Percentiles rank a stretch among this genome's conserved stretches.
Evolutionary conservation across 305 asterid genomes (phyloP).

Genomic region (Lippia alba): DNA sequence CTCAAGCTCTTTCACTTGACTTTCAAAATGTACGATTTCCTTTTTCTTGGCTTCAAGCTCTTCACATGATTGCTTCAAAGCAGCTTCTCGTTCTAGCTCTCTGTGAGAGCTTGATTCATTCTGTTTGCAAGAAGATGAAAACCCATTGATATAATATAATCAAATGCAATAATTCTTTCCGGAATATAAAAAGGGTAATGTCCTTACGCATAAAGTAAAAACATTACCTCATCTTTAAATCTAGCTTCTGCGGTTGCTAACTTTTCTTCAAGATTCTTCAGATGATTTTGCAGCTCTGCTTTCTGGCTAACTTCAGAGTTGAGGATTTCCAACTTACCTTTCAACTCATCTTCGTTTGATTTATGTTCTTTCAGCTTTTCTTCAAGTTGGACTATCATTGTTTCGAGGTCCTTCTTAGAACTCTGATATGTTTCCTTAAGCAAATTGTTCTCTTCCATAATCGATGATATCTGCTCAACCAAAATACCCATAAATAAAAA

Average conservation of each 20-base stretch:
- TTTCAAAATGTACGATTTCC: conserved; percentile 45
- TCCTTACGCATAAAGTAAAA: not conserved
- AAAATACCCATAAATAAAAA: not conserved
- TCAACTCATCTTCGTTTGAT: conserved; percentile 48
- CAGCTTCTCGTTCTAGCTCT: conserved; percentile 52
- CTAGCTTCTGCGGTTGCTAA: conserved; percentile 47
- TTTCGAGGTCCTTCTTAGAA: conserved; percentile 62
- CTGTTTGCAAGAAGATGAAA: conserved; percentile 44
- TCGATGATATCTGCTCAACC: conserved; percentile 56
- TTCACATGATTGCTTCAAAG: conserved; percentile 46
- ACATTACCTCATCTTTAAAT: conserved; percentile 44
- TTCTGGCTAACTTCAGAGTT: conserved; percentile 47
- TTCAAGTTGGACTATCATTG: conserved; percentile 52
- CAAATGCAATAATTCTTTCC: not conserved
- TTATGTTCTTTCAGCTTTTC: conserved; percentile 61
- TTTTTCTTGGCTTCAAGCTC: conserved; percentile 62
- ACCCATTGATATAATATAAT: not conserved
- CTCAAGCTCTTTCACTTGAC: conserved; percentile 57
- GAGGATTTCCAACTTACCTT: conserved; percentile 52
- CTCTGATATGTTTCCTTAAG: conserved; percentile 58
- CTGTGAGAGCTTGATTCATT: conserved; percentile 47
- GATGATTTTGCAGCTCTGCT: conserved; percentile 46
- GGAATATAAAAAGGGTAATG: not conserved
- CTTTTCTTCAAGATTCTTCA: conserved; percentile 61
- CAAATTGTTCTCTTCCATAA: conserved; percentile 57